Conservation (phyloP, 192 early-diverging fungal genomes). For the Linnemannia schmuckeri region DNA sequence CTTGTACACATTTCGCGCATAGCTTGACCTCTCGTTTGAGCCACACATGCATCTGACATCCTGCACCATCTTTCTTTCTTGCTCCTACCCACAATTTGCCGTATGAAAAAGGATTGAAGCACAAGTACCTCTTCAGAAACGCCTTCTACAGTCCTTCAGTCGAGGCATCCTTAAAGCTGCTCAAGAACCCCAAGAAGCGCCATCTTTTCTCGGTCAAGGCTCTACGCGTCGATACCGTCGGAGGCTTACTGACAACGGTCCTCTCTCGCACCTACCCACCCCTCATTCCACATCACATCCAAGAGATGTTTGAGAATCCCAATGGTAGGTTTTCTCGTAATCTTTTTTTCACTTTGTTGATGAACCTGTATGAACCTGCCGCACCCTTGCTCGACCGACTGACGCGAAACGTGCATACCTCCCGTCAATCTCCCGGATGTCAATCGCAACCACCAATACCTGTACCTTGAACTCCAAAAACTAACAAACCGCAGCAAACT, state of each 20-base stretch:
- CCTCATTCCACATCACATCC: conserved; percentile 30
- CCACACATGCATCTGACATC: background rate
- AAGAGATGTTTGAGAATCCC: conserved; percentile 42
- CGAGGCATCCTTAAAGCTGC: conserved; percentile 15
- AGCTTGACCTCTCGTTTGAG: background rate
- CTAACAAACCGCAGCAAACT: background rate
- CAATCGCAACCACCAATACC: background rate
- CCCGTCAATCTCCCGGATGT: background rate
- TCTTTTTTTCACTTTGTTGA: background rate
- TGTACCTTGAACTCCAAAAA: background rate
- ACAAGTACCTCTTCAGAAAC: conserved; percentile 46
- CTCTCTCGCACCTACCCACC: conserved; percentile 45
- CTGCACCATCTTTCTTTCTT: background rate
- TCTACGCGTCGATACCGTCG: conserved; percentile 52
- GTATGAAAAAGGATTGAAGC: conserved; percentile 30
- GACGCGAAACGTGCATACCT: background rate
- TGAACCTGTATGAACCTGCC: background rate
- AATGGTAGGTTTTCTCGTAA: conserved; percentile 26
- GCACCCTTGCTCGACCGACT: background rate
- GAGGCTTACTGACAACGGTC: conserved; percentile 36
- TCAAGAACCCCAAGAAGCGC: conserved; percentile 14
- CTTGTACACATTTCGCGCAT: background rate
- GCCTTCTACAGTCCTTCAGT: conserved; percentile 48
- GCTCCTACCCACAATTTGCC: background rate
- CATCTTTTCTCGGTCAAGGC: conserved; percentile 40